Evolutionary conservation across 352 stramenopile genomes (phyloP), one percentile per base, ranked within the genome.

Genomic region (Pythium phragmitis): DNA sequence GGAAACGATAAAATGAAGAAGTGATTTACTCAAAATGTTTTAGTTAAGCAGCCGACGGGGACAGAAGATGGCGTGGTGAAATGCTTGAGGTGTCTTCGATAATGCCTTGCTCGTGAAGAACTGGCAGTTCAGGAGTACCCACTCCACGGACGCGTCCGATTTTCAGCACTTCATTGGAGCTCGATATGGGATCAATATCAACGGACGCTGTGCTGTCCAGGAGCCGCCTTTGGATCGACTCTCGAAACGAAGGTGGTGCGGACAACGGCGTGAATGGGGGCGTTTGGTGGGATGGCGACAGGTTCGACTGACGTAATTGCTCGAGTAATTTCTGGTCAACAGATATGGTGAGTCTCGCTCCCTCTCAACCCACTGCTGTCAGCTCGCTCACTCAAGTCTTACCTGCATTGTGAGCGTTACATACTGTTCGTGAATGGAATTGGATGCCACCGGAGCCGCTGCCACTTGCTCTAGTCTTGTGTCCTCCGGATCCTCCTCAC

Each of bases 271-370:
- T 60, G 36, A 62, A 53, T 28, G 60, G 50, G 9, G 57, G 65
- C 33, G 63, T 74, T 26, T 46, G 8, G 3, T 49, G 34, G 58
- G 19, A 8, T 36, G 41, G n/a, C 33, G 5, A 33, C 9, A 28
- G 28, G 33, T 50, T 52, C 41, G 42, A n/a, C 7, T 47, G 47
- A n/a, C 77, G 66, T 0, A 79, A 60, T 26, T 72, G 69, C 45
- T 80, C 61, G 42, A 77, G 72, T 9, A 82, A 51, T 45, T 67
- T 59, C 75, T 82, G 45, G n/a, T 0, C 23, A 28, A 16, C 28
- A 21, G 16, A 58, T 5, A 19, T 3, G 12, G 23, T 41, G 30
- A 45, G 30, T 16, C 2, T 57, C 28, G 7, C 7, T 49, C 17
- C 26, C 21, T 9, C 14, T 12, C 14, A 2, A 42, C 11, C 37